Base-by-base conservation (phyloP, 176 grass and related monocot species). In the Phoenix roebelenii region DNA sequence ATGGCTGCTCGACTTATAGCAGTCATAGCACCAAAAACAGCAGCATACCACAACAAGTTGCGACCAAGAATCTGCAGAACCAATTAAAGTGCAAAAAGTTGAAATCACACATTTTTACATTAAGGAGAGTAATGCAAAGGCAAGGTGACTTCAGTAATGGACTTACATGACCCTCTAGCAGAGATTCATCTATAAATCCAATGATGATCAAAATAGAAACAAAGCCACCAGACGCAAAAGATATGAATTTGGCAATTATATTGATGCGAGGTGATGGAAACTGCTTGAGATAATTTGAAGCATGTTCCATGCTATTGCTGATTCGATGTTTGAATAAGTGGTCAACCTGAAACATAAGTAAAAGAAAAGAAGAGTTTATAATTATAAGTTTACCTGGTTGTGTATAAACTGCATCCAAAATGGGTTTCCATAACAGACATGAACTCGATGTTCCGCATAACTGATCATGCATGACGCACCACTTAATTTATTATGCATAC, bases 31-130 rank as follows among this genome's bases (percentile, higher is more conserved):
- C 94, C 94, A 73, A 98, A 98, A 58, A 98, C 79, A 74, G 89
- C 89, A 65, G 94, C 83, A 52, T 98, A 93, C 94, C 94, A 98
- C 63, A 98, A 85, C 44, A 98, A 84, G 52, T 98, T 98, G 66
- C 93, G 76, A 71, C 93, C 93, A 20, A 92, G 85, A 30, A 98
- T 77, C 93, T 98, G 23, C 39, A 73, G 19, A 59, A 54, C 5
- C 51, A 50, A 61, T 65, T 58, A 68, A 51, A 63, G 59, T 52
- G 60, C 30, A 69, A 50, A 64, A 59, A 5, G 28, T 59, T 7
- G 60, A 49, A 63, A 50, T 16, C 18, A 15, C 29, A 30, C 58
- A 28, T 5, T 0, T 9, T 30, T 59, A 30, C 60, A 28, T 14
- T 5, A 74, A 26, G 28, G 62, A 49, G 22, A 22, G 70, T 16